phyloP scores from a whole-genome alignment of 495 filamentous ascomycete genomes.

The Pseudomonodictys pantanalensis region DNA sequence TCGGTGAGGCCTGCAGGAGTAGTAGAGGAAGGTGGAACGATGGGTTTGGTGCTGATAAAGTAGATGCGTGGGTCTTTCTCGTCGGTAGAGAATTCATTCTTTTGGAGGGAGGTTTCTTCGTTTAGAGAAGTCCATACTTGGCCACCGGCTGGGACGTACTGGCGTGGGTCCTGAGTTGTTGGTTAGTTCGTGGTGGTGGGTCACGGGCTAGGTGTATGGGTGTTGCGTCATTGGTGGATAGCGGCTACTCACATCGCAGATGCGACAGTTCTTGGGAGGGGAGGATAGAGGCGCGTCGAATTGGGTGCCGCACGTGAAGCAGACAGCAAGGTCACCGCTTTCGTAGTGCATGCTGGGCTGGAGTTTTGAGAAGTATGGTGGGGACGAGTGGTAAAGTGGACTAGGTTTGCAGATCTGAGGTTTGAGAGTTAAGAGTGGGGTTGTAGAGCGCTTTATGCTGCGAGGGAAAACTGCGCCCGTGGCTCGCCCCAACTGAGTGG shows the following conservation, averaged over 20 bases:
- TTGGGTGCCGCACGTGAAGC: constrained; percentile 68
- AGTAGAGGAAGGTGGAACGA: constrained; percentile 24
- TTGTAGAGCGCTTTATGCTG: neutral
- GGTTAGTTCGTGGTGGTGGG: neutral
- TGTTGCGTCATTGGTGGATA: neutral
- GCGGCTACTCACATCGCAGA: constrained; percentile 65
- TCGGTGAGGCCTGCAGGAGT: neutral
- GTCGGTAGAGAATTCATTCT: constrained; percentile 46
- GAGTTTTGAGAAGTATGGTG: neutral
- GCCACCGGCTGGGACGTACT: constrained; percentile 54
- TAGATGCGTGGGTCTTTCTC: constrained; percentile 44
- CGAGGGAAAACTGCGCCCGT: neutral
- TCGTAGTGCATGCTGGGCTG: constrained; percentile 17
- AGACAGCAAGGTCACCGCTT: constrained; percentile 55
- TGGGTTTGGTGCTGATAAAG: constrained; percentile 58
- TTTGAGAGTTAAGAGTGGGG: constrained; percentile 6
- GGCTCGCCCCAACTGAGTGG: too few species aligned
- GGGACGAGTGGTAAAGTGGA: neutral
- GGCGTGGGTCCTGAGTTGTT: constrained; percentile 56
- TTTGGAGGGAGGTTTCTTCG: constrained; percentile 38
- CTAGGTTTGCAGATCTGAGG: neutral
- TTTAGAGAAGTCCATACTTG: constrained; percentile 55
- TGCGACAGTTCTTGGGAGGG: constrained; percentile 58
- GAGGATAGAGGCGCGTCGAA: constrained; percentile 50
- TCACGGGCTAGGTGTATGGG: neutral